Evolutionary conservation across 1,139 yeast species (phyloP).

Genomic region (Pneumocystis canis): DNA sequence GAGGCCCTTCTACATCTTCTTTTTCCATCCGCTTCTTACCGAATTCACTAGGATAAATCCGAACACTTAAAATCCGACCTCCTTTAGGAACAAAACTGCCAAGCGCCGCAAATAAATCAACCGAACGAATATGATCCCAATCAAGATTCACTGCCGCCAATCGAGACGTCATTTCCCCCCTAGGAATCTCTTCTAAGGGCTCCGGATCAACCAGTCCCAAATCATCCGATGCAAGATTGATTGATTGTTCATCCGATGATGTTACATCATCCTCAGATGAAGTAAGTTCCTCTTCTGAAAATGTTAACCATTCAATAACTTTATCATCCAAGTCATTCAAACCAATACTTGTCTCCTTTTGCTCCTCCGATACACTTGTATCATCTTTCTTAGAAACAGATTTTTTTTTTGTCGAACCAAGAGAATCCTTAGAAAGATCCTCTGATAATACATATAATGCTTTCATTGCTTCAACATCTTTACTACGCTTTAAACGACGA

Average conservation of each 20-base stretch:
- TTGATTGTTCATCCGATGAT: slow-evolving; percentile 1
- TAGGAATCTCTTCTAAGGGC: slow-evolving; percentile 59
- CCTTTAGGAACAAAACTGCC: slow-evolving; percentile 69
- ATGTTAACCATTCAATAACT: neutral
- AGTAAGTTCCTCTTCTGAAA: neutral
- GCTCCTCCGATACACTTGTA: neutral
- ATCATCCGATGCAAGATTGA: slow-evolving; percentile 19
- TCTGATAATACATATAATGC: neutral
- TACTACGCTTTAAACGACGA: neutral
- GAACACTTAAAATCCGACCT: slow-evolving; percentile 55
- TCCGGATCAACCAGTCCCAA: slow-evolving; percentile 36
- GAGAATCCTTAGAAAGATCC: neutral
- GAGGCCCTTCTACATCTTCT: slow-evolving; percentile 89
- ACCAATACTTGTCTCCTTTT: no score
- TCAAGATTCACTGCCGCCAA: slow-evolving; percentile 92
- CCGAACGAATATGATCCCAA: slow-evolving; percentile 85
- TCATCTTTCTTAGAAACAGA: neutral
- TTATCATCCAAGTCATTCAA: neutral
- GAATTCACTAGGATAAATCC: slow-evolving; percentile 80
- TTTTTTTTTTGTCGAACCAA: neutral
- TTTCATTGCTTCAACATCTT: neutral
- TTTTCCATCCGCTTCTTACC: slow-evolving; percentile 86
- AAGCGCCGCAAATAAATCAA: slow-evolving; percentile 81
- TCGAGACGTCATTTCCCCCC: slow-evolving; percentile 68
- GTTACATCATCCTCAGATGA: neutral